Evolutionary conservation across 2,329 filamentous ascomycete species (phyloP), one percentile per base, ranked within the genome.

Genomic region (Lachnellula suecica): DNA sequence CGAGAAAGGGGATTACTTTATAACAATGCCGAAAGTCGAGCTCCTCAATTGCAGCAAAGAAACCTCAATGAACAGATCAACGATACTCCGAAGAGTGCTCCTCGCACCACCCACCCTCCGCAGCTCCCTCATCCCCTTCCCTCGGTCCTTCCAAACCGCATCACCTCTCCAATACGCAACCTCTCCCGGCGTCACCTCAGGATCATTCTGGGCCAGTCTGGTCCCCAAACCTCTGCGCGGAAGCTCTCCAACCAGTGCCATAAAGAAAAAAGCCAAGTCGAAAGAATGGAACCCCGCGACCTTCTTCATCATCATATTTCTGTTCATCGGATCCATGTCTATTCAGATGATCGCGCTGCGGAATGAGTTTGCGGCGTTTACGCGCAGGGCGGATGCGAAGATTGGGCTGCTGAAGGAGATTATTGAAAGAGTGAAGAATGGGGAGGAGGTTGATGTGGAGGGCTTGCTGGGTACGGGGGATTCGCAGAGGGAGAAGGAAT

Each of bases 241-340:
- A 56, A 70, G 68, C 44, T 54, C 56, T 71, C 67, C 73, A 67
- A 60, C 75, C 61, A 47, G 67, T 61, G 15, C 63, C 57, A 41
- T 51, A 35, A 58, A 62, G 38, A 72, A 72, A 63, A 70, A 73
- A 29, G 63, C 69, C 22, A 81, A 78, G 59, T 73, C 79, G 15
- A 86, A 82, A 65, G 81, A 84, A 61, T 89, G 87, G 85, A 93
- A 93, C 62, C 88, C 89, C 2, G 88, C 88, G 19, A 91, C 86
- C 0, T 93, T 91, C 65, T 94, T 86, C 69, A 89, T 93, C 61
- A 76, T 85, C 63, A 89, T 93, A 58, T 91, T 91, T 65, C 76
- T 91, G 37, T 79, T 97, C 58, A 93, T 97, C 59, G 95, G 95
- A 4, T 96, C 91, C 56, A 96, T 97, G 78, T 89, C 93, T 13